A percentile compares a stretch with the other conserved stretches of the same genome.
These are phyloP conservation scores for Candida tibetensis DNA, from an alignment of 805 yeast species.

Conservation along the genomic window DNA sequence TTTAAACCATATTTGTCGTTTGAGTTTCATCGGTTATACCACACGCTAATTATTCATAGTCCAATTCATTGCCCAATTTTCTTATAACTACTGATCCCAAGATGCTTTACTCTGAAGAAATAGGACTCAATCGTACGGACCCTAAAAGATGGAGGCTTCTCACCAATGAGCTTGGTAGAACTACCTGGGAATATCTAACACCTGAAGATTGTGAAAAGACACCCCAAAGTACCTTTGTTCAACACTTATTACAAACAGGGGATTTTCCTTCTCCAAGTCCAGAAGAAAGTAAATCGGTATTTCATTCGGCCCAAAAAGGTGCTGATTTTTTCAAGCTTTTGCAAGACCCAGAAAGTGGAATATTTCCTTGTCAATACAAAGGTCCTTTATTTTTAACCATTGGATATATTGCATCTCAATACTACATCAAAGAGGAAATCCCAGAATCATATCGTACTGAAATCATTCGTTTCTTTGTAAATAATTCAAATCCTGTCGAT, in stretches of 20 bases:
- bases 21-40: no score
- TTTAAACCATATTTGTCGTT: no score
- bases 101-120: constrained; percentile 63
- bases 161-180: constrained; percentile 70
- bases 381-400: constrained; percentile 98
- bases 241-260: constrained; percentile 50
- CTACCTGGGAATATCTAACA: constrained; percentile 70
- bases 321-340: constrained; percentile 63
- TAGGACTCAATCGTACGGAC: constrained; percentile 70
- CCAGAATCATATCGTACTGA: constrained; percentile 66
- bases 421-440: constrained; percentile 66
- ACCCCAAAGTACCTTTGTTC: constrained; percentile 54
- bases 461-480: constrained; percentile 80
- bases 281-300: constrained; percentile 38
- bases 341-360: constrained; percentile 80
- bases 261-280: constrained; percentile 39
- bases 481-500: constrained; percentile 92
- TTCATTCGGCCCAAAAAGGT: constrained; percentile 68
- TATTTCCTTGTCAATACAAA: constrained; percentile 87
- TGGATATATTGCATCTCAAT: constrained; percentile 76
- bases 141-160: constrained; percentile 69
- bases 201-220: constrained; percentile 36
- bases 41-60: no score
- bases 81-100: no score
- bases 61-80: no score